These are phyloP conservation scores for Tuber borchii DNA, from an alignment of 495 filamentous ascomycete genomes.

Conservation along the genomic window DNA sequence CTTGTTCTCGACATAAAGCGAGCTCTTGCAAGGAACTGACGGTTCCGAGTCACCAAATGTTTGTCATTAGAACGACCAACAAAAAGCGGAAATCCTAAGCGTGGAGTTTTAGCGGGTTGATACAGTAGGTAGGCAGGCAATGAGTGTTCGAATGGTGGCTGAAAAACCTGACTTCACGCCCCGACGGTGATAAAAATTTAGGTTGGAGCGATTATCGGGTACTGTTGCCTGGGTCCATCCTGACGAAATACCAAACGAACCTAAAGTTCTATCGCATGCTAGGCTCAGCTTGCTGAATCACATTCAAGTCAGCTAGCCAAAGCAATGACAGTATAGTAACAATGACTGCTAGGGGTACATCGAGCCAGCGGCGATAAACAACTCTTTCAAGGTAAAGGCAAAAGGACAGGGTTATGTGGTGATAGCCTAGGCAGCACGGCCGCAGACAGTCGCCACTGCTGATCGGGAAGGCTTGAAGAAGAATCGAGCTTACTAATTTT, in stretches of 20 bases:
- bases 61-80: not conserved
- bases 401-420: not conserved
- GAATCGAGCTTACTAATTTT: not conserved
- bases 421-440: not conserved
- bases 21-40: not conserved
- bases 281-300: not conserved
- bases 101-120: not conserved
- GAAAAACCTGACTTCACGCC: not conserved
- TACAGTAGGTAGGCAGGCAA: not conserved
- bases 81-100: not conserved
- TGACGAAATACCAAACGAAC: not conserved
- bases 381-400: not conserved
- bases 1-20: not conserved
- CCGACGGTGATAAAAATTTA: not conserved
- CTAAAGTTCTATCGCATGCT: not conserved
- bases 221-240: not conserved
- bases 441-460: not conserved
- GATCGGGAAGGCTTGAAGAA: not conserved
- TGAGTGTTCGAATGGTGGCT: not conserved
- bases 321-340: not conserved
- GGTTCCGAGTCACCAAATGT: not conserved
- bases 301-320: not conserved
- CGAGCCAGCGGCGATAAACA: not conserved
- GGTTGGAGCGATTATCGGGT: not conserved
- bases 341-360: not conserved